Base-by-base conservation (phyloP, 306 rosid genomes). In the Cotoneaster glaucophyllus region DNA sequence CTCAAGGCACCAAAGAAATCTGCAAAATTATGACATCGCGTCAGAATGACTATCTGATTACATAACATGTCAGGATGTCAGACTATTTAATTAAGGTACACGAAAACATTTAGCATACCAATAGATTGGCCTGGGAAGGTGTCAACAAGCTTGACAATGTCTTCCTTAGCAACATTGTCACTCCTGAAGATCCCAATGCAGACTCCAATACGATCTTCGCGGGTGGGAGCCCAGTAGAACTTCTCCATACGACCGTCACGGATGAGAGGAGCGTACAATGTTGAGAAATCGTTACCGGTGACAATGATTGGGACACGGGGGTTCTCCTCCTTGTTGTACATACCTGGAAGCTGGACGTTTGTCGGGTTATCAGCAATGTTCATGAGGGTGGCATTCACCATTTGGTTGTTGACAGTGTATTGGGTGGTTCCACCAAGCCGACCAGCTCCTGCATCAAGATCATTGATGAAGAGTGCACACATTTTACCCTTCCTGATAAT, bases 211-310 rank as follows among this genome's bases (percentile, higher is more conserved):
- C 99, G 86, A 74, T 96, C 99, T 0, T 96, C 99, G 21, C 97
- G 80, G 2, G 93, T 96, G 10, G 99, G 98, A 3, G 99, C 97
- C 99, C 99, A 96, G 90, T 96, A 96, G 88, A 96, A 96, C 79
- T 96, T 96, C 91, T 96, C 99, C 99, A 96, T 96, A 82, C 99
- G 99, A 1, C 98, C 99, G 10, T 95, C 99, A 83, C 99, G 99
- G 81, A 96, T 96, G 73, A 96, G 96, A 64, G 99, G 99, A 71
- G 99, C 98, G 52, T 96, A 92, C 31, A 96, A 65, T 26, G 99
- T 96, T 24, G 99, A 96, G 92, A 96, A 96, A 67, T 92, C 99
- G 67, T 96, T 90, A 71, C 99, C 98, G 25, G 98, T 96, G 92
- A 96, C 99, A 6, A 96, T 77, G 86, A 95, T 86, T 5, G 99